Conservation (phyloP, 768 basidiomycete species). For the Daedalea quercina region DNA sequence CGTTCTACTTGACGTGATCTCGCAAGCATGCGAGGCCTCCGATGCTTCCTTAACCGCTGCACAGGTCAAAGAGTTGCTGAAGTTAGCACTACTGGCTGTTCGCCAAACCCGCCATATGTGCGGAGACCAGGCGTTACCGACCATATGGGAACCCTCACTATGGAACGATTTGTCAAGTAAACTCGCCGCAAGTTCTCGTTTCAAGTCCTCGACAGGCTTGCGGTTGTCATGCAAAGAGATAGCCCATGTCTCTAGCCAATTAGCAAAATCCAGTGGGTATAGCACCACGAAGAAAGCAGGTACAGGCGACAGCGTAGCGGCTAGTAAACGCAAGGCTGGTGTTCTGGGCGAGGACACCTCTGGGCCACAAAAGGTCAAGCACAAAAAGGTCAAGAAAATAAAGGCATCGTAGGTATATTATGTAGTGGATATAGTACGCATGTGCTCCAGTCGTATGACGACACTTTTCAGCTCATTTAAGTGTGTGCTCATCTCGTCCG, state of each 20-base stretch:
- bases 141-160: constrained; percentile 51
- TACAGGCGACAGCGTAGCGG: constrained; percentile 18
- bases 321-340: constrained; percentile 23
- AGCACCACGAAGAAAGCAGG: constrained; percentile 11
- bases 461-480: not conserved
- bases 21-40: constrained; percentile 40
- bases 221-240: constrained; percentile 63
- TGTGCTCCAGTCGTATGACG: not conserved
- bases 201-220: constrained; percentile 57
- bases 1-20: constrained; percentile 41
- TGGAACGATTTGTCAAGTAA: constrained; percentile 47
- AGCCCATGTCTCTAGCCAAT: constrained; percentile 17
- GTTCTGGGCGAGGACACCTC: constrained; percentile 10
- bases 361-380: constrained; percentile 30
- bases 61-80: constrained; percentile 77
- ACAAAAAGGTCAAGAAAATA: constrained; percentile 39
- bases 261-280: not conserved
- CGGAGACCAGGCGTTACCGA: constrained; percentile 22
- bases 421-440: constrained; percentile 1
- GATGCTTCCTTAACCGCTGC: constrained; percentile 41
- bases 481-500: not conserved
- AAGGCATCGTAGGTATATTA: not conserved
- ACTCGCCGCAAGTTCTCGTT: constrained; percentile 47
- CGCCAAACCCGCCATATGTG: constrained; percentile 54
- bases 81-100: constrained; percentile 56